Base-by-base conservation (phyloP, 2,329 filamentous ascomycete species). In the Teratosphaeria epicoccoides region DNA sequence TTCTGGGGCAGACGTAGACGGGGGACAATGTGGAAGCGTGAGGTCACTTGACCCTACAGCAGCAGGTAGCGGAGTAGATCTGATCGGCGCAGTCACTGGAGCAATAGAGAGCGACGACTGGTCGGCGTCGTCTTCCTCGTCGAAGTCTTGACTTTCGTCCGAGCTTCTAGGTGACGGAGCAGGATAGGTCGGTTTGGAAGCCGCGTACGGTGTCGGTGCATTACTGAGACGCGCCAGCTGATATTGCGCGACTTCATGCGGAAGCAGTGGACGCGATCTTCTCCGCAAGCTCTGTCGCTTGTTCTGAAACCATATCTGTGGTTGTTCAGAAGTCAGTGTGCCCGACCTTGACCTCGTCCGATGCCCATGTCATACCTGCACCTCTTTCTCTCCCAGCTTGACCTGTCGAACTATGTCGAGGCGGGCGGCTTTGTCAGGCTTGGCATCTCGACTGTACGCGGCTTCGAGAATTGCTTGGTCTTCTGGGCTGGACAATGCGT, bases 221-320 rank as follows among this genome's bases (percentile, higher is more conserved):
- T 26, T 25, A 3, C 26, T 52, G 1, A 57, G 59, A 37, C 61
- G 61, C n/a, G 61, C 59, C 43, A 61, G 48, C 25, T 67, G 66
- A 52, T 66, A 68, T 48, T 68, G 63, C 17, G 61, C 81, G 50
- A 91, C 78, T 66, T 93, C 88, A 67, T 89, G 83, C 9, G 84
- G 80, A 24, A 87, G 81, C 33, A 95, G 77, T 46, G 90, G 89
- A 60, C 87, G 85, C 51, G 88, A 88, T 73, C 91, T 94, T 59
- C 91, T 82, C 61, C 91, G 81, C 68, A 94, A 88, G 70, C 94
- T 95, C 69, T 97, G 91, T 59, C 91, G 81, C 64, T 89, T 82
- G 65, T 96, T 96, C 66, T 96, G 91, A 71, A 96, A 96, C 91
- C 91, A 97, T 62, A 96, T 95, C 91, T 96, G 60, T 17, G 28